Base-by-base conservation (phyloP, 2,329 filamentous ascomycete genomes). In the Alternaria gaisen region DNA sequence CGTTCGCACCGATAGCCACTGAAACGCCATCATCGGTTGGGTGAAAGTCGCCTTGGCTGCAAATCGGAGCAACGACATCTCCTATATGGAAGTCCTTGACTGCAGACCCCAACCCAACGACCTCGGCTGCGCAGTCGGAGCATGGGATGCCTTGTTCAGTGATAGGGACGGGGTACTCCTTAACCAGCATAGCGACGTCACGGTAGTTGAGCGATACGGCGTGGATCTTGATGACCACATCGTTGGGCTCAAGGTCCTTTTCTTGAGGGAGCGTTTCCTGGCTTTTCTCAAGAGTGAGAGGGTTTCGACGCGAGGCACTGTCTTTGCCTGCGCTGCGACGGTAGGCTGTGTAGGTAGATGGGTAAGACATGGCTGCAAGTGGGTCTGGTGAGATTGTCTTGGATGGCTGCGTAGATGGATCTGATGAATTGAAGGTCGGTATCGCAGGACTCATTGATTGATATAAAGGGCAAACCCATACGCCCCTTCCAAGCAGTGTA, bases 201-300 rank as follows among this genome's bases (percentile, higher is more conserved):
- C 73, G 67, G 43, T 67, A 75, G 47, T 76, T 76, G 12, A 74
- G 64, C 3, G 72, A 67, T 18, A 72, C 68, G 18, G 73, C 70
- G 42, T 66, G 71, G 42, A 76, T 71, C 14, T 60, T 61, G 52
- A 74, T 63, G 26, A 74, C 40, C 2, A 75, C 69, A 24, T 72
- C 67, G 12, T 60, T 36, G 3, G 63, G 48, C 2, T 24, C 58
- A 3, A 74, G 64, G 1, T 52, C 40, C 6, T 48, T 22, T 2
- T 48, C 44, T 16, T 34, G 18, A 8, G 44, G 44, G 5, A 48
- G 44, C 20, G 4, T 48, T 34, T 48, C 44, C 32, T 48, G 44
- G 28, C 3, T 22, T 22, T 34, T 18, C 28, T 48, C 44, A 48
- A 48, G 28, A 16, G 59, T 34, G 3, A 71, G 67, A 3, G 72